A percentile compares a stretch with the other conserved stretches of the same genome.
These are phyloP conservation scores for Aspergillus clavatus DNA, from an alignment of 2,329 filamentous ascomycete species.

Conservation along the genomic window DNA sequence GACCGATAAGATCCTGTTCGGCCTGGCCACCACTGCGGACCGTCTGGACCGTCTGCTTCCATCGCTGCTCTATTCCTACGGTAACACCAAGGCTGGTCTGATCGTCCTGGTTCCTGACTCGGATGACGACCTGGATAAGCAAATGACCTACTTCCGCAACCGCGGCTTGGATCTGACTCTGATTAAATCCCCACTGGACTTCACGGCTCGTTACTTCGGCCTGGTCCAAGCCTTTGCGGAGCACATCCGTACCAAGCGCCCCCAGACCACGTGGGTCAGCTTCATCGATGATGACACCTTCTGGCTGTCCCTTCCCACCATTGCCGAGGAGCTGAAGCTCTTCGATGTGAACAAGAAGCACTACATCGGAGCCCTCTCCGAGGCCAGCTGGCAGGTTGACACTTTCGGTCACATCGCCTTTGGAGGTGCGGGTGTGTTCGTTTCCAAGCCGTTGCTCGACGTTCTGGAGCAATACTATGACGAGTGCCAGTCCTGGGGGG, in stretches of 20 bases:
- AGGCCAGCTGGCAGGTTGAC: constrained; percentile 42
- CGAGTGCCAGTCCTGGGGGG: constrained; percentile 40
- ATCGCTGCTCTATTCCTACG: constrained; percentile 41
- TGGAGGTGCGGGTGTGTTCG: constrained; percentile 42
- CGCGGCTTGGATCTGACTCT: constrained; percentile 39
- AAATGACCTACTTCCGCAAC: constrained; percentile 40
- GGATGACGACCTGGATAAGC: constrained; percentile 35
- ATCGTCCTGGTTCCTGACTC: constrained; percentile 40
- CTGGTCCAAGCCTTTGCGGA: constrained; percentile 39
- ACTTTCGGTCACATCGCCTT: constrained; percentile 43
- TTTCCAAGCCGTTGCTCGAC: constrained; percentile 39
- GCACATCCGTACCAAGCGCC: constrained; percentile 35
- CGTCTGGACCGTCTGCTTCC: constrained; percentile 38
- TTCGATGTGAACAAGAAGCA: constrained; percentile 39
- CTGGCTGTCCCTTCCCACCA: constrained; percentile 37
- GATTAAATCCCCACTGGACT: constrained; percentile 37
- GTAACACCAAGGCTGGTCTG: constrained; percentile 37
- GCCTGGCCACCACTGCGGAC: constrained; percentile 41
- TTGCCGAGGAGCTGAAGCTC: constrained; percentile 37
- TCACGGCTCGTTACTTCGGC: constrained; percentile 42
- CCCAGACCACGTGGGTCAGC: constrained; percentile 39
- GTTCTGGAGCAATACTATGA: constrained; percentile 37
- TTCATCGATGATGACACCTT: constrained; percentile 45
- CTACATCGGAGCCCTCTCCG: constrained; percentile 42
- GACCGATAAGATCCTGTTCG: constrained; percentile 40